Percentiles rank a stretch among this genome's conserved stretches.
These are phyloP conservation scores for Fusarium multiceps DNA, from an alignment of 2,329 filamentous ascomycete genomes.

Conservation along the genomic window DNA sequence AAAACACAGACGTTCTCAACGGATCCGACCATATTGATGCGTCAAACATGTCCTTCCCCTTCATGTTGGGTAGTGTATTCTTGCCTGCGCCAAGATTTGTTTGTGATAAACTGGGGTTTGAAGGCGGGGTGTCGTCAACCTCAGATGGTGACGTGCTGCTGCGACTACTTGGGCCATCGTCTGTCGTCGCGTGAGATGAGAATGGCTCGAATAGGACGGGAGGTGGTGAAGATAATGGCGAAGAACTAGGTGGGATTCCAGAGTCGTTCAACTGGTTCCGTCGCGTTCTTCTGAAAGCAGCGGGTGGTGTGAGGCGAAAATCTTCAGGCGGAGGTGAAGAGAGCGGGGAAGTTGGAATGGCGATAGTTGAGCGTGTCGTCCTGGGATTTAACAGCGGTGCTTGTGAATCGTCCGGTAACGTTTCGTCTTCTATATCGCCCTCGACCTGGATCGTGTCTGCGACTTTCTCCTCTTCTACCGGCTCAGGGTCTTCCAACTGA, in stretches of 20 bases:
- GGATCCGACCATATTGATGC: slow-evolving; percentile 76
- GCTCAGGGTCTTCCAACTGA: slow-evolving; percentile 29
- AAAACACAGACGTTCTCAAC: slow-evolving; percentile 75
- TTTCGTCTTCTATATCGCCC: slow-evolving; percentile 30
- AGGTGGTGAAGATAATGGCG: slow-evolving; percentile 68
- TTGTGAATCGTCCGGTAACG: slow-evolving; percentile 7
- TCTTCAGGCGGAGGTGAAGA: slow-evolving; percentile 54
- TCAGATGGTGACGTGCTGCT: slow-evolving; percentile 58
- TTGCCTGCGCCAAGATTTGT: slow-evolving; percentile 46
- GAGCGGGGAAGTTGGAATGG: slow-evolving; percentile 50
- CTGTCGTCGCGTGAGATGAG: slow-evolving; percentile 52
- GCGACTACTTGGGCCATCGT: slow-evolving; percentile 50
- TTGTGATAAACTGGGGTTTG: slow-evolving; percentile 56
- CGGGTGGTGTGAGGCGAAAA: slow-evolving; percentile 43
- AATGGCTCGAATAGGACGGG: slow-evolving; percentile 64
- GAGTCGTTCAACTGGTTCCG: slow-evolving; percentile 39
- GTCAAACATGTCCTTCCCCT: slow-evolving; percentile 78
- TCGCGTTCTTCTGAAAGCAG: slow-evolving; percentile 39
- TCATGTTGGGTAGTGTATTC: slow-evolving; percentile 67
- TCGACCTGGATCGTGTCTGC: slow-evolving; percentile 36
- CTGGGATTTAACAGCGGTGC: slow-evolving; percentile 30
- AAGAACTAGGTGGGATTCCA: slow-evolving; percentile 56
- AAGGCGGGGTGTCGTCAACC: slow-evolving; percentile 57
- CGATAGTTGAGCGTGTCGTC: slow-evolving; percentile 37
- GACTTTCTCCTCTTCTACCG: slow-evolving; percentile 31